Base-by-base conservation (phyloP, 345 rosid genomes). In the Gossypium mustelinum region DNA sequence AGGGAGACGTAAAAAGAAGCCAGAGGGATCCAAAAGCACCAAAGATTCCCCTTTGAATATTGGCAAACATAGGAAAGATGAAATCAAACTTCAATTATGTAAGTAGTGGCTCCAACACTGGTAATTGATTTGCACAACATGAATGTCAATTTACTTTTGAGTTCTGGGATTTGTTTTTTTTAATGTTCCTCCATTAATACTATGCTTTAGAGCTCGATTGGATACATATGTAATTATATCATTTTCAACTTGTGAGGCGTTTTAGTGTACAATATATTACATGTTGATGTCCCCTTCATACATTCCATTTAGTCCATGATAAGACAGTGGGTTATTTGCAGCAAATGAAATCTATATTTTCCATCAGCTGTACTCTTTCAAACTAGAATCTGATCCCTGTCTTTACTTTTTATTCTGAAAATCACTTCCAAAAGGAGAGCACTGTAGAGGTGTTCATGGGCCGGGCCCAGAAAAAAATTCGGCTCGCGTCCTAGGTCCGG, bases 1-100 rank as follows among this genome's bases (percentile, higher is more conserved):
- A 78, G 91, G 81, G 9, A 81, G 87, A 82, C 87, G 90, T 43
- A 90, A 86, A 87, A 88, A 87, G 82, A 90, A 79, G 77, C 72
- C 80, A 2, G 91, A 90, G 51, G 86, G 76, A 59, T 81, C 85
- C 70, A 88, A 78, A 76, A 82, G 88, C 79, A 68, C 81, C 65
- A 78, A 84, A 74, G 87, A 81, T 68, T 85, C 90, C 51, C 89
- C 90, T 57, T 62, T 84, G 83, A 78, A 84, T 76, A 77, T 83
- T 6, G 83, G 90, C 55, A 87, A 83, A 84, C 94, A 85, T 75
- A 85, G 86, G 47, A 13, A 12, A 50, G 14, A 50, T 13, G 16
- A 50, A 64, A 57, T 58, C 62, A 52, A 76, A 78, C 80, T n/a
- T 59, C 20, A 73, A 73, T 68, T 70, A 80, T 67, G 78, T 78